phyloP scores from a whole-genome alignment of 495 filamentous ascomycete species.

The Xylaria bambusicola region DNA sequence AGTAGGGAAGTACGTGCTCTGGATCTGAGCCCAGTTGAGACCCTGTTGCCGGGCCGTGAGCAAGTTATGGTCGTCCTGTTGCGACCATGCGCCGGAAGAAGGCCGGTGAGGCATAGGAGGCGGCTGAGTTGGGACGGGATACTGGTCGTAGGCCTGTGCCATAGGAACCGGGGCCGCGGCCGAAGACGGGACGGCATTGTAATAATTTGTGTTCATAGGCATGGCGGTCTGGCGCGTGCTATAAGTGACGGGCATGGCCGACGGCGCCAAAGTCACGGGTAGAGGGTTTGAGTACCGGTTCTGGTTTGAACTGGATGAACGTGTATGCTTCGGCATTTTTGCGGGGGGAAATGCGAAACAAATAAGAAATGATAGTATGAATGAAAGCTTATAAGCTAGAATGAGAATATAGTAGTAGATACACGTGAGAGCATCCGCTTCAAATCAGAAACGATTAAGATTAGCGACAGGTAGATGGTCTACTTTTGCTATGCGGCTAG shows the following conservation, averaged over 20 bases:
- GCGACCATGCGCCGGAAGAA: slow-evolving; percentile 62
- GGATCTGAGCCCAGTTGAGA: slow-evolving; percentile 73
- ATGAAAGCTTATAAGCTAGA: slow-evolving; percentile 10
- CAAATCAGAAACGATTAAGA: slow-evolving; percentile 15
- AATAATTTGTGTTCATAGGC: slow-evolving; percentile 26
- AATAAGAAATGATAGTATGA: slow-evolving; percentile 9
- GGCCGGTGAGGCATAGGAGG: slow-evolving; percentile 48
- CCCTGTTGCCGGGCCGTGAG: slow-evolving; percentile 62
- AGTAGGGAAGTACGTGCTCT: slow-evolving; percentile 64
- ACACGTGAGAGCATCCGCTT: neutral
- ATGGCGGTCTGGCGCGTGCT: slow-evolving; percentile 26
- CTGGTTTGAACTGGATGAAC: slow-evolving; percentile 35
- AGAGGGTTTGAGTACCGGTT: slow-evolving; percentile 35
- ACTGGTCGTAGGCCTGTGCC: slow-evolving; percentile 40
- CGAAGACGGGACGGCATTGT: slow-evolving; percentile 26
- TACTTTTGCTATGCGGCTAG: slow-evolving; percentile 12
- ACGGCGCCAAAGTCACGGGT: slow-evolving; percentile 35
- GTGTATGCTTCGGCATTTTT: slow-evolving; percentile 40
- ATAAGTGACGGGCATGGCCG: slow-evolving; percentile 33
- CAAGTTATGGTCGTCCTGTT: slow-evolving; percentile 64
- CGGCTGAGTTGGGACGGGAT: slow-evolving; percentile 36
- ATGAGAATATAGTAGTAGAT: slow-evolving; percentile 5
- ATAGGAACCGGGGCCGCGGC: slow-evolving; percentile 29
- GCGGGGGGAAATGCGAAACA: slow-evolving; percentile 15
- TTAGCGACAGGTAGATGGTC: slow-evolving; percentile 16